Conservation (phyloP, 2,329 filamentous ascomycete genomes). For the Penicillium sp. region DNA sequence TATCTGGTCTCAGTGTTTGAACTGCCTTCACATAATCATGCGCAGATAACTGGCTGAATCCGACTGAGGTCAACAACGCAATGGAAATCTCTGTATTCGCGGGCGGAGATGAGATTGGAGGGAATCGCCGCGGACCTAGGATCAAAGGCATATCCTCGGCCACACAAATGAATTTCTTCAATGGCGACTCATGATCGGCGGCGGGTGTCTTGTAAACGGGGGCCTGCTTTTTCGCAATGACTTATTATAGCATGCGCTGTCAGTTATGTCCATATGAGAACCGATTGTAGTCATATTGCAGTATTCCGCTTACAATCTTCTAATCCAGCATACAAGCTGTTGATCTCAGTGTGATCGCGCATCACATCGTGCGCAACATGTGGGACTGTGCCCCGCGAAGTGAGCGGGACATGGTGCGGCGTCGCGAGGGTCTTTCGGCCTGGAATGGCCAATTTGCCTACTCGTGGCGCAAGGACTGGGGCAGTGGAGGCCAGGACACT, state of each 20-base stretch:
- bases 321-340: constrained; percentile 73
- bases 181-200: constrained; percentile 50
- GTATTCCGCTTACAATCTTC: constrained; percentile 75
- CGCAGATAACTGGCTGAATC: constrained; percentile 69
- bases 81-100: constrained; percentile 69
- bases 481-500: constrained; percentile 34
- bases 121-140: constrained; percentile 73
- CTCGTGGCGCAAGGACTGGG: constrained; percentile 53
- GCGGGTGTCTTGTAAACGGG: constrained; percentile 51
- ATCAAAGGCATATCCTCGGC: constrained; percentile 65
- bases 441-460: constrained; percentile 65
- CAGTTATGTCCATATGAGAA: constrained; percentile 19
- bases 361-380: constrained; percentile 87
- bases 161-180: constrained; percentile 75
- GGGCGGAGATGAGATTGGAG: constrained; percentile 67
- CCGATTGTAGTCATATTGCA: not conserved
- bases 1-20: constrained; percentile 69
- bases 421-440: constrained; percentile 69
- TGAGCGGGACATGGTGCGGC: constrained; percentile 75
- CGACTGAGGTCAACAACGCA: constrained; percentile 79
- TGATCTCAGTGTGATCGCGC: constrained; percentile 60
- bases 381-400: constrained; percentile 79
- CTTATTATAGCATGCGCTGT: constrained; percentile 45
- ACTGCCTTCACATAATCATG: constrained; percentile 67
- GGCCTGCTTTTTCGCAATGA: constrained; percentile 58